These are phyloP conservation scores for Amanita polypyramis DNA, from an alignment of 768 basidiomycete species.

Conservation along the genomic window DNA sequence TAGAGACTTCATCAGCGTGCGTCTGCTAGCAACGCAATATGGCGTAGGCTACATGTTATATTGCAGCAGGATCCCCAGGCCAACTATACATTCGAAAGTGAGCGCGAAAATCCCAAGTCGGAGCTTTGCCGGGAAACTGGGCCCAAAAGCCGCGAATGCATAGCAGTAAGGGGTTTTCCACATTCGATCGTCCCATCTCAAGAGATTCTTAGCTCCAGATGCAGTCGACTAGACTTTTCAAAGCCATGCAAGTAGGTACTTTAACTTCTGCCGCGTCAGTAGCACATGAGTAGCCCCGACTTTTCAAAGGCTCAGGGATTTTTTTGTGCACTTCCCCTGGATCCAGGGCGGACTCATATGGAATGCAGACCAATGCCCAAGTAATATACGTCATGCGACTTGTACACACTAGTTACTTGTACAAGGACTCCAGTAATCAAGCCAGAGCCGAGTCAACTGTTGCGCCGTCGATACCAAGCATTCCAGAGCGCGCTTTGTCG, in stretches of 20 bases:
- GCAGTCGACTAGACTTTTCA: conserved; percentile 52
- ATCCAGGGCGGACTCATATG: conserved; percentile 56
- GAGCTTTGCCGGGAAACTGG: conserved; percentile 45
- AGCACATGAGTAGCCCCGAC: neutral
- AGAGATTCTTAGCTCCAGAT: conserved; percentile 37
- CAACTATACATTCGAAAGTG: conserved; percentile 53
- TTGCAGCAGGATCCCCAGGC: conserved; percentile 36
- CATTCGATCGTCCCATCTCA: neutral
- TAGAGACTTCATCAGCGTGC: conserved; percentile 9
- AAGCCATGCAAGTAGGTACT: conserved; percentile 56
- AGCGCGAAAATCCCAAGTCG: conserved; percentile 43
- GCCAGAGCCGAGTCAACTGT: neutral
- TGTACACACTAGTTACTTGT: neutral
- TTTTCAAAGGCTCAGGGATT: conserved; percentile 45
- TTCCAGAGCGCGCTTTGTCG: conserved; percentile 52
- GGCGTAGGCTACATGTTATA: neutral
- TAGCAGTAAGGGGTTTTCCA: conserved; percentile 30
- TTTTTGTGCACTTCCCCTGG: conserved; percentile 58
- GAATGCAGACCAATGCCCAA: conserved; percentile 58
- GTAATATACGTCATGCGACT: conserved; percentile 8
- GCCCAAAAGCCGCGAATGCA: conserved; percentile 37
- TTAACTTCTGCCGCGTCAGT: neutral
- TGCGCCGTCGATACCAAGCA: conserved; percentile 43
- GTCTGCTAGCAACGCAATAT: neutral
- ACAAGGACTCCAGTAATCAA: conserved; percentile 1